phyloP scores from a whole-genome alignment of 148 eudicot species.

The Rhododendron molle region DNA sequence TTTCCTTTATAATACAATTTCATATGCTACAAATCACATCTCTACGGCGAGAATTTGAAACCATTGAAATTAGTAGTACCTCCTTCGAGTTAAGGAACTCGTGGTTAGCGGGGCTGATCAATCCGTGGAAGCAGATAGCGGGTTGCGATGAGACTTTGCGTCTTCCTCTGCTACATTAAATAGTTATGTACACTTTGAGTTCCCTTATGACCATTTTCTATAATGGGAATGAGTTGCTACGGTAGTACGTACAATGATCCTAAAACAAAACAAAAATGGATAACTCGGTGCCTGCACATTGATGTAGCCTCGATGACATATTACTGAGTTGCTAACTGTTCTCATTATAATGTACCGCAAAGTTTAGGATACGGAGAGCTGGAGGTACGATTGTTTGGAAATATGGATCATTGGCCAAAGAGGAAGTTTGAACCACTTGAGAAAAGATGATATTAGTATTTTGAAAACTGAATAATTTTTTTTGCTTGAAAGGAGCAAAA shows the following conservation, averaged over 20 bases:
- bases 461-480: neutral
- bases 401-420: neutral
- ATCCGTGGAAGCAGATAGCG: too few species aligned
- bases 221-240: neutral
- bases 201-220: neutral
- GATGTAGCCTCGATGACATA: neutral
- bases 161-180: neutral
- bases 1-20: too few species aligned
- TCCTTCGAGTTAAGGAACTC: neutral
- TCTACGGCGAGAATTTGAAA: neutral
- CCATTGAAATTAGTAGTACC: neutral
- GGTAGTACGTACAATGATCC: neutral
- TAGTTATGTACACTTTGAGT: neutral
- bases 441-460: neutral
- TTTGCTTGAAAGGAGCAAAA: neutral
- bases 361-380: neutral
- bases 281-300: neutral
- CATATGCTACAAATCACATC: neutral
- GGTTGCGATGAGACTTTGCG: neutral
- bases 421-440: neutral
- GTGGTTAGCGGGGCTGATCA: neutral
- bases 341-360: neutral
- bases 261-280: neutral
- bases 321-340: neutral
- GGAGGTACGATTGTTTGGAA: neutral